Base-by-base conservation (phyloP, 2,329 filamentous ascomycete species). In the Venturia asperata region DNA sequence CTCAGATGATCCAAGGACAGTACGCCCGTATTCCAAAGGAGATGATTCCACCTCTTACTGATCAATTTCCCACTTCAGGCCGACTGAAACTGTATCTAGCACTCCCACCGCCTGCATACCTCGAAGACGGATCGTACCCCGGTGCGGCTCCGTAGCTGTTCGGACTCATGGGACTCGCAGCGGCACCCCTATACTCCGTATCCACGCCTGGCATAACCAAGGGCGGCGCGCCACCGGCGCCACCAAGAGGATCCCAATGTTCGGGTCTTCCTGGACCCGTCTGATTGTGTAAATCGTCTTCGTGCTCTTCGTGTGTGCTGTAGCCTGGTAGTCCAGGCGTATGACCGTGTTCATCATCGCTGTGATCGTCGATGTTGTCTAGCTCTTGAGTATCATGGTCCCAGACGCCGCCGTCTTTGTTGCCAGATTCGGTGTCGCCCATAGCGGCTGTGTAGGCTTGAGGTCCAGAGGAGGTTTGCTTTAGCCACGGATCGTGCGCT, bases 231-330 rank as follows among this genome's bases (percentile, higher is more conserved):
- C 34, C 55, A 39, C 41, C 63, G 7, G 52, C 34, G 6, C 39
- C 30, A 27, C 64, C 64, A 19, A 56, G 61, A n/a, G 39, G 56
- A 49, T 74, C 75, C 74, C 74, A 77, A 63, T 75, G 76, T 34
- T 76, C 65, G 13, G 75, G 75, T 6, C 76, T 65, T 1, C 76
- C 76, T 0, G 77, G 77, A 67, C 78, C 75, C 73, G 19, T 77
- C 74, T 21, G 74, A n/a, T 77, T 74, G 24, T 43, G 34, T 19
- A 52, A 30, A 34, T 19, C 47, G n/a, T 42, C 21, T 61, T 42
- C 55, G 19, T 79, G 77, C 65, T 80, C 78, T 68, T 83, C 81
- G 62, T 81, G 77, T 61, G 81, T 78, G 43, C 76, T 77, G 45
- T 75, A 74, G 66, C 75, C 76, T 61, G 72, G 75, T 63, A 75